These are phyloP conservation scores for Sporobolomyces pararoseus DNA, from an alignment of 768 basidiomycete genomes.

Conservation along the genomic window DNA sequence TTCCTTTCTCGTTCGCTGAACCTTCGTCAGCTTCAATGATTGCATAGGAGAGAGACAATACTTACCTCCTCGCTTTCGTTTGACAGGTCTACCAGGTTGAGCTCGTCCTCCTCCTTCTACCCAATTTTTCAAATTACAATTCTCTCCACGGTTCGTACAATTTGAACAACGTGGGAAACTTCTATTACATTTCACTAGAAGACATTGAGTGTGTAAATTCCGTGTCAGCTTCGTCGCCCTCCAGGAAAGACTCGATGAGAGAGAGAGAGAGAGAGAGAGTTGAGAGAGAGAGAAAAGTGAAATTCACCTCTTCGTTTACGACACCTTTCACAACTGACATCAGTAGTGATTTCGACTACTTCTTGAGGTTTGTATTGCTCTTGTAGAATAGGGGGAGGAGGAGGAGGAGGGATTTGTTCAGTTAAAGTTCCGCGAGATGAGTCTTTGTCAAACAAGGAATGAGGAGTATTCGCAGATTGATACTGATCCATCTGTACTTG, in stretches of 20 bases:
- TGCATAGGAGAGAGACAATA: no score
- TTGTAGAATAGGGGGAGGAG: background rate
- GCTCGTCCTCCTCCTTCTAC: background rate
- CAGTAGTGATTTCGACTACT: background rate
- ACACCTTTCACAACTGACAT: constrained; percentile 10
- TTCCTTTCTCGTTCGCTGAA: no score
- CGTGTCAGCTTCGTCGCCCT: no score
- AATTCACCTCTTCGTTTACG: constrained; percentile 6
- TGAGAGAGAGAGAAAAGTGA: no score
- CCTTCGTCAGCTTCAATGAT: no score
- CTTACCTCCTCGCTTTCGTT: no score
- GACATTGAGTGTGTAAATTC: no score
- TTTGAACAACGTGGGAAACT: constrained; percentile 1
- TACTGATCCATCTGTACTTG: no score
- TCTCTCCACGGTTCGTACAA: background rate
- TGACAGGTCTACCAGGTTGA: no score
- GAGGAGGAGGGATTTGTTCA: background rate
- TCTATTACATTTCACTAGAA: constrained; percentile 11
- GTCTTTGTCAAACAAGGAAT: background rate
- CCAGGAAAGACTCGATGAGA: no score
- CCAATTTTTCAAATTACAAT: background rate
- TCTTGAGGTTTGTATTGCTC: background rate
- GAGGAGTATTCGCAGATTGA: background rate
- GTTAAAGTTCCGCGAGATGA: background rate
- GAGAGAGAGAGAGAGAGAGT: background rate